Conservation (phyloP, 495 filamentous ascomycete genomes). For the Aspergillus funiculosus region DNA sequence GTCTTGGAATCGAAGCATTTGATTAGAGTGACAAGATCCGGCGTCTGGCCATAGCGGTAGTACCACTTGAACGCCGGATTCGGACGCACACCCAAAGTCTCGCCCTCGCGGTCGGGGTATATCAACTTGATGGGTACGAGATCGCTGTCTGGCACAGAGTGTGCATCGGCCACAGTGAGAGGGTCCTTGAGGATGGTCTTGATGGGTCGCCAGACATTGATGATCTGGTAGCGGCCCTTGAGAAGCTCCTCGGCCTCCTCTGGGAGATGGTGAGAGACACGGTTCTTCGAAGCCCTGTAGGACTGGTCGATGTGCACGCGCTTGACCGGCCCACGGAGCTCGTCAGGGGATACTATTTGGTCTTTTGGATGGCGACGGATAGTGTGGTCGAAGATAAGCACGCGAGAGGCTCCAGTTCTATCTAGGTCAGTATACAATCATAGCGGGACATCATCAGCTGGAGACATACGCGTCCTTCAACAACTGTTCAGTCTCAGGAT, state of each 20-base stretch:
- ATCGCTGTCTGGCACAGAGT: slow-evolving; percentile 40
- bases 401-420: slow-evolving; percentile 47
- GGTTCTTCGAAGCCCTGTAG: slow-evolving; percentile 50
- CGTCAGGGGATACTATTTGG: slow-evolving; percentile 5
- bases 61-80: slow-evolving; percentile 45
- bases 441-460: too few species aligned
- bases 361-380: slow-evolving; percentile 48
- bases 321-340: slow-evolving; percentile 56
- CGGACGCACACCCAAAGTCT: slow-evolving; percentile 40
- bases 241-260: slow-evolving; percentile 57
- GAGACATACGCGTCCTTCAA: slow-evolving; percentile 51
- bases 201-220: slow-evolving; percentile 77
- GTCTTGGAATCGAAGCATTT: slow-evolving; percentile 67
- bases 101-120: slow-evolving; percentile 45
- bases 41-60: slow-evolving; percentile 48
- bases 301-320: slow-evolving; percentile 71
- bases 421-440: too few species aligned
- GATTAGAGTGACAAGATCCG: slow-evolving; percentile 58
- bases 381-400: slow-evolving; percentile 74
- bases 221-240: slow-evolving; percentile 63
- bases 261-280: slow-evolving; percentile 56
- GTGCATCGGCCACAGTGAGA: slow-evolving; percentile 53
- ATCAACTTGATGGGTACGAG: slow-evolving; percentile 44
- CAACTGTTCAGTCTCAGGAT: slow-evolving; percentile 60
- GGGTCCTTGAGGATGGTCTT: slow-evolving; percentile 58